These are phyloP conservation scores for Coemansia sp. DNA, from an alignment of 192 early-diverging fungal genomes.

Conservation along the genomic window DNA sequence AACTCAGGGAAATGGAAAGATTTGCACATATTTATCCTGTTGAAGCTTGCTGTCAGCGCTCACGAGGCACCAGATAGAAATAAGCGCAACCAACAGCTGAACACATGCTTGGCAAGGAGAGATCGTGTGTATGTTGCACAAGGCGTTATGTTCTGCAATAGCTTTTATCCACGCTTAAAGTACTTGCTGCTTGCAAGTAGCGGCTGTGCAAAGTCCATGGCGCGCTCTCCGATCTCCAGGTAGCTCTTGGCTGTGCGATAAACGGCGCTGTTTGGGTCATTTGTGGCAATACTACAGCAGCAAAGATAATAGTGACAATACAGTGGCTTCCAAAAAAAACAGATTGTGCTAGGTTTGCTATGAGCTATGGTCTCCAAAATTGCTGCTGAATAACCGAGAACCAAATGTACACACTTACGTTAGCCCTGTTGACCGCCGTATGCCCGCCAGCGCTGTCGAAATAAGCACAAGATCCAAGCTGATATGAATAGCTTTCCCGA, in stretches of 20 bases:
- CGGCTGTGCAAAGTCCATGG: conserved; percentile 21
- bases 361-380: background rate
- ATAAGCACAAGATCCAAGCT: conserved; percentile 37
- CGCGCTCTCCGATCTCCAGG: conserved; percentile 30
- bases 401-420: conserved; percentile 26
- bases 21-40: no score
- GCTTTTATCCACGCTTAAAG: conserved; percentile 18
- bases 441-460: conserved; percentile 39
- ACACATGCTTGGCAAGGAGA: no score
- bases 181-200: conserved; percentile 17
- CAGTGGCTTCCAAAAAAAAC: background rate
- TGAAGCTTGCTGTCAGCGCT: no score
- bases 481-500: conserved; percentile 30
- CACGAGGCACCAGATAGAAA: no score
- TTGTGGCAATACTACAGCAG: conserved; percentile 20
- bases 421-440: conserved; percentile 30
- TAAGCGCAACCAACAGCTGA: no score
- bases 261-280: conserved; percentile 7
- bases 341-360: background rate
- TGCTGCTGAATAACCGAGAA: background rate
- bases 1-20: no score
- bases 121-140: background rate
- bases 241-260: conserved; percentile 16
- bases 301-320: background rate
- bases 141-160: background rate